A percentile compares a stretch with the other conserved stretches of the same genome.
Conservation (phyloP, 106 monocot genomes). For the Acorus gramineus region DNA sequence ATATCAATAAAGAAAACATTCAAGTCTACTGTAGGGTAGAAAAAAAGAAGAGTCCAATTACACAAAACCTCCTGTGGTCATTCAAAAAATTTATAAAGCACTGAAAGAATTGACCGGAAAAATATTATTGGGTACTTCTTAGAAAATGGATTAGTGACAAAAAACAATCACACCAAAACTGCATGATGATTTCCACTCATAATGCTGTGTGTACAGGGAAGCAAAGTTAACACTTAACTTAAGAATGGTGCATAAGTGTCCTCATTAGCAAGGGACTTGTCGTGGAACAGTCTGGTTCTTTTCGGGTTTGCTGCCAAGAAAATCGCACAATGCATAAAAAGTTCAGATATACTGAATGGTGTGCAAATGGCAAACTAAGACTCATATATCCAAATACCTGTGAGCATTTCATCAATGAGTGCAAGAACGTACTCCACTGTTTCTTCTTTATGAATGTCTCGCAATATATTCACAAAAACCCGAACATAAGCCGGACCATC, state of each 20-base stretch:
- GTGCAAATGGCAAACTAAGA: not conserved
- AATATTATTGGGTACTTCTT: no score
- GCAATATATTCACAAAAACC: conserved; percentile 74
- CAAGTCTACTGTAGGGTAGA: no score
- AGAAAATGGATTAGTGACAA: no score
- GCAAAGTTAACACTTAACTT: conserved; percentile 34
- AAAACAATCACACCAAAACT: no score
- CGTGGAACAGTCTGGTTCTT: conserved; percentile 81
- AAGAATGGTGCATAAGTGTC: conserved; percentile 82
- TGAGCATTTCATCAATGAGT: conserved; percentile 89
- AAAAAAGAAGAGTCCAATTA: no score
- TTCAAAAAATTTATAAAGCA: no score
- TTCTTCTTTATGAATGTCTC: conserved; percentile 80
- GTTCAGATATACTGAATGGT: not conserved
- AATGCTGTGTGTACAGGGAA: no score
- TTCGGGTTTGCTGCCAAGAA: conserved; percentile 76
- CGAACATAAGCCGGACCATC: conserved; percentile 71
- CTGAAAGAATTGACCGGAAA: no score
- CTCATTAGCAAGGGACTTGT: conserved; percentile 52
- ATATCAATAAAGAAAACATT: no score
- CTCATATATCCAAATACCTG: conserved; percentile 29
- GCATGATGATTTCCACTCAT: no score
- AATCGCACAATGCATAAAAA: conserved; percentile 4
- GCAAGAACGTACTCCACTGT: conserved; percentile 91
- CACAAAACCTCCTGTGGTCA: no score